A percentile compares a stretch with the other conserved stretches of the same genome.
Evolutionary conservation across 179 eudicot genomes (phyloP).

Genomic region (Drosera spatulata): DNA sequence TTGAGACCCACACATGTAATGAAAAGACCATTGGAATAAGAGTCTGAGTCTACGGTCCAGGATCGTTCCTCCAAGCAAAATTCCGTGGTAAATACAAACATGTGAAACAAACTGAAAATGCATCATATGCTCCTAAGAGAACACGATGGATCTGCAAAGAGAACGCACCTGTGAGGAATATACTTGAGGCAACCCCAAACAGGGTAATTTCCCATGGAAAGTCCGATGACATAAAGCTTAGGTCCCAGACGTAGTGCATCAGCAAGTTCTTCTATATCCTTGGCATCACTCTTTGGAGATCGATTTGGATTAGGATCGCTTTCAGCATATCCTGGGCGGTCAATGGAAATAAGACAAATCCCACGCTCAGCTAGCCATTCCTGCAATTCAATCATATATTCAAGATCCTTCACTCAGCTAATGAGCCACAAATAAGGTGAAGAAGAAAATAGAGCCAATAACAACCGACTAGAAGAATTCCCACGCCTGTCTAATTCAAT

Average conservation of each 20-base stretch:
- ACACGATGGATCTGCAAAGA: not conserved
- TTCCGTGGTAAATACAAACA: no score
- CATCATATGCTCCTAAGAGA: not conserved
- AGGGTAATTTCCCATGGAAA: constrained; percentile 54
- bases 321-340: constrained; percentile 80
- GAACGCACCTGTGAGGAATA: constrained; percentile 44
- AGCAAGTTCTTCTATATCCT: constrained; percentile 69
- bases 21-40: no score
- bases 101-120: not conserved
- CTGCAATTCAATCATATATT: constrained; percentile 17
- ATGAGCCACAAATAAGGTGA: no score
- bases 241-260: constrained; percentile 55
- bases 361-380: constrained; percentile 46
- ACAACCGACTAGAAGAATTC: no score
- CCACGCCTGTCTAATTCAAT: no score
- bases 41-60: no score
- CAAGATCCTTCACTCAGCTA: no score
- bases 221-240: constrained; percentile 52
- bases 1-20: no score
- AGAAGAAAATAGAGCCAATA: no score
- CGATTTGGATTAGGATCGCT: constrained; percentile 78
- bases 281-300: constrained; percentile 51
- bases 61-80: no score
- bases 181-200: constrained; percentile 59
- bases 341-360: constrained; percentile 43